Percentiles rank a stretch among this genome's conserved stretches.
These are phyloP conservation scores for Gymnopus androsaceus DNA, from an alignment of 1,284 basidiomycete species.

Conservation along the genomic window DNA sequence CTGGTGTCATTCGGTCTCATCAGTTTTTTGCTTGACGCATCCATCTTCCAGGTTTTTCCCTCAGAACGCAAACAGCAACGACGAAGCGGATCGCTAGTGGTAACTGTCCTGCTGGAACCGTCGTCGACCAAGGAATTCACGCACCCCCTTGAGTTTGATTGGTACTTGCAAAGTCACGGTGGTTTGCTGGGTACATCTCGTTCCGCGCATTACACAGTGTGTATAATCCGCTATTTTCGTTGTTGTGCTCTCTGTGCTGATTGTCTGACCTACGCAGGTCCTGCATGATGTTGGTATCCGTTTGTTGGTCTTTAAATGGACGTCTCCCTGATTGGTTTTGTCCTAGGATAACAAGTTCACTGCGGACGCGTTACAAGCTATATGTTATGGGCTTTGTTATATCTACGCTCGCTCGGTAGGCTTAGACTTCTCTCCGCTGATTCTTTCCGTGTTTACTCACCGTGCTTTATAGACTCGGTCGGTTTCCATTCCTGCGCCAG, in stretches of 20 bases:
- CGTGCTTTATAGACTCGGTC: slow-evolving; percentile 42
- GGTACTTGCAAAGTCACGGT: slow-evolving; percentile 59
- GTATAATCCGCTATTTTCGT: slow-evolving; percentile 9
- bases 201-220: slow-evolving; percentile 42
- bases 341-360: slow-evolving; percentile 48
- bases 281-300: slow-evolving; percentile 35
- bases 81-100: slow-evolving; percentile 59
- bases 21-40: background rate
- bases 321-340: slow-evolving; percentile 23
- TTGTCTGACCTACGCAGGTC: slow-evolving; percentile 27
- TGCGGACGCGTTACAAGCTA: slow-evolving; percentile 44
- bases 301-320: background rate
- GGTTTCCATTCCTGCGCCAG: slow-evolving; percentile 56
- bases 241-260: background rate
- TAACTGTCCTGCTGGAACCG: slow-evolving; percentile 70
- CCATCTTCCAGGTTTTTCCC: slow-evolving; percentile 55
- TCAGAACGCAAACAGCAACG: slow-evolving; percentile 6
- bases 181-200: slow-evolving; percentile 57
- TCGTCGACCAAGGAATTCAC: slow-evolving; percentile 66
- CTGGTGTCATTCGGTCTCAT: background rate
- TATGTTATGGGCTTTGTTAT: slow-evolving; percentile 55
- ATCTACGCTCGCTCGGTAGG: slow-evolving; percentile 48
- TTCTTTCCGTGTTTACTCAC: background rate
- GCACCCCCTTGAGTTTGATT: slow-evolving; percentile 72
- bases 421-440: background rate